Percentiles rank a stretch among this genome's conserved stretches.
Conservation (phyloP, 768 basidiomycete species). For the Leccinum barrowsii region DNA sequence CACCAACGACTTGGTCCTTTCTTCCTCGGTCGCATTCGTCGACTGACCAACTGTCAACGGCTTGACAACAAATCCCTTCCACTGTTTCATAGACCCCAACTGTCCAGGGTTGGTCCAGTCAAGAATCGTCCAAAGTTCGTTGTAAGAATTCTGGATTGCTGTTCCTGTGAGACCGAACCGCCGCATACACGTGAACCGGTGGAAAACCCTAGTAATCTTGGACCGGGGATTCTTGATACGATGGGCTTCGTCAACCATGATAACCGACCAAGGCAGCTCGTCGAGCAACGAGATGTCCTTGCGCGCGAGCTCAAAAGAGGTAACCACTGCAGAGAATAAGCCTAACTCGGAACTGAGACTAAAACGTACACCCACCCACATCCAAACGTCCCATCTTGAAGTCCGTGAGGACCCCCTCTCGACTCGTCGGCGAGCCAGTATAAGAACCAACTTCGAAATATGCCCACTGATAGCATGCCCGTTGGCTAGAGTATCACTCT, state of each 20-base stretch:
- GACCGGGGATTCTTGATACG: constrained; percentile 77
- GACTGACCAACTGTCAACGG: constrained; percentile 72
- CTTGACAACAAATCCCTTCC: constrained; percentile 67
- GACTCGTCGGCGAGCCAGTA: constrained; percentile 48
- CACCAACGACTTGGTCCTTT: constrained; percentile 53
- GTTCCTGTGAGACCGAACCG: constrained; percentile 88
- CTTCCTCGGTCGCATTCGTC: constrained; percentile 56
- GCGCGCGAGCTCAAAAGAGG: constrained; percentile 73
- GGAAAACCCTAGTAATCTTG: constrained; percentile 63
- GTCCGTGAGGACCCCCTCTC: constrained; percentile 55
- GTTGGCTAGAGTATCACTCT: not conserved
- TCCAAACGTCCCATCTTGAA: constrained; percentile 85
- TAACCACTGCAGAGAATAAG: constrained; percentile 55
- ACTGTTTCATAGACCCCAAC: constrained; percentile 70
- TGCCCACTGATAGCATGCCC: constrained; percentile 63
- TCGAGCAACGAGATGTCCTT: constrained; percentile 67
- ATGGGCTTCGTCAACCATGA: constrained; percentile 90
- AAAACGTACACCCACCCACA: constrained; percentile 52
- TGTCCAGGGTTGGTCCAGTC: constrained; percentile 87
- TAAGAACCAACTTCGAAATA: constrained; percentile 87
- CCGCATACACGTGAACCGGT: constrained; percentile 58
- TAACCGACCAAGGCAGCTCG: constrained; percentile 63
- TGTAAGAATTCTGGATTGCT: constrained; percentile 84
- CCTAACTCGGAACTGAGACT: not conserved
- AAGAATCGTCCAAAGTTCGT: constrained; percentile 88